A percentile compares a stretch with the other conserved stretches of the same genome.
These are phyloP conservation scores for Lepiota subincarnata DNA, from an alignment of 768 basidiomycete species.

Conservation along the genomic window DNA sequence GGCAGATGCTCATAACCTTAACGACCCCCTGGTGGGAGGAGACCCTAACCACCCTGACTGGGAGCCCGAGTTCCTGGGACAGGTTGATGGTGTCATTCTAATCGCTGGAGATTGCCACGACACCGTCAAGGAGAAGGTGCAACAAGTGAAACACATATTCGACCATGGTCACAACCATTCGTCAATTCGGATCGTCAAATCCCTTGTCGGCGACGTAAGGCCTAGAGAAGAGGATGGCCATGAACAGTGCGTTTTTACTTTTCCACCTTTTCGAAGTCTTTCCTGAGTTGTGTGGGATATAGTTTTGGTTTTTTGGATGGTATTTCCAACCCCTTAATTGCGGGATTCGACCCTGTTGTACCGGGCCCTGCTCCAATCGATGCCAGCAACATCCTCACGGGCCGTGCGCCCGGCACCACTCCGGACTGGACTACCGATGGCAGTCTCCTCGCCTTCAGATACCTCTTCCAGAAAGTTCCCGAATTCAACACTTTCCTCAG, in stretches of 20 bases:
- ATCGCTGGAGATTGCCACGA: conserved; percentile 42
- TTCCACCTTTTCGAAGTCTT: neutral
- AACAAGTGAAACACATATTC: conserved; percentile 32
- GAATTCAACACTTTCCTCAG: conserved; percentile 46
- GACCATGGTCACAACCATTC: conserved; percentile 21
- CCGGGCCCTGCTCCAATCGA: conserved; percentile 36
- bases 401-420: conserved; percentile 25
- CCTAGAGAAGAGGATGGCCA: conserved; percentile 40
- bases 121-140: conserved; percentile 32
- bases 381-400: conserved; percentile 41
- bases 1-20: conserved; percentile 33
- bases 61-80: conserved; percentile 41
- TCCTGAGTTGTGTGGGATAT: neutral
- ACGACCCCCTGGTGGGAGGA: conserved; percentile 29
- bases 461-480: conserved; percentile 48
- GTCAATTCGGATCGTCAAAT: conserved; percentile 36
- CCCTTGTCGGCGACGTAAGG: conserved; percentile 37
- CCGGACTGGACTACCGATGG: conserved; percentile 45
- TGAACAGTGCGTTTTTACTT: conserved; percentile 36
- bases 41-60: conserved; percentile 36
- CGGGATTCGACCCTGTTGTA: conserved; percentile 32
- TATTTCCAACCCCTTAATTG: conserved; percentile 45
- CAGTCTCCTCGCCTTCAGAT: conserved; percentile 49
- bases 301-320: conserved; percentile 54
- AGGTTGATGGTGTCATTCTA: conserved; percentile 47